A percentile compares a stretch with the other conserved stretches of the same genome.
Evolutionary conservation across 2,329 filamentous ascomycete species (phyloP).

Genomic region (Cytospora mali): DNA sequence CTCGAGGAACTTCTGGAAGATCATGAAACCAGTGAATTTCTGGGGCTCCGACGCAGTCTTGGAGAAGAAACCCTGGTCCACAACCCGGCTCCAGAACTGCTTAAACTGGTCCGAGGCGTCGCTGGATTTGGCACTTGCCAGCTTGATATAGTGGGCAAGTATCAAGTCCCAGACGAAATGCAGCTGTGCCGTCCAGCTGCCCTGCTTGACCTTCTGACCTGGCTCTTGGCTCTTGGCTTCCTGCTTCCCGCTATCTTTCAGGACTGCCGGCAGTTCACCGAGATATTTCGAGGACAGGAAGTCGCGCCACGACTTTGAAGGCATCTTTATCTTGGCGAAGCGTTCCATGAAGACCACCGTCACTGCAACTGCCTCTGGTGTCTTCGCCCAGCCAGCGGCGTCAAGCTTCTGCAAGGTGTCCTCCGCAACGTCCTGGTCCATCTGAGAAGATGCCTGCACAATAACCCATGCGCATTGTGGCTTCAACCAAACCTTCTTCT

Average conservation of each 20-base stretch:
- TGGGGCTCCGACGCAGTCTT: constrained; percentile 81
- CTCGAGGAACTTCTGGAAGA: constrained; percentile 76
- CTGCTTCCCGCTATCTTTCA: constrained; percentile 72
- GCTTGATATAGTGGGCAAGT: constrained; percentile 55
- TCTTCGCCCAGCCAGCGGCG: constrained; percentile 70
- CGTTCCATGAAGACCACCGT: constrained; percentile 73
- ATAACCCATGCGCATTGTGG: constrained; percentile 86
- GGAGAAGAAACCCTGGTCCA: constrained; percentile 87
- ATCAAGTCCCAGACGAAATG: constrained; percentile 89
- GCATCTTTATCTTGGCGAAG: constrained; percentile 67
- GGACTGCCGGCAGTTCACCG: constrained; percentile 69
- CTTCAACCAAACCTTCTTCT: constrained; percentile 85
- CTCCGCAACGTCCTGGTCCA: constrained; percentile 60
- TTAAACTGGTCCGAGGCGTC: constrained; percentile 57
- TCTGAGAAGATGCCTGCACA: constrained; percentile 69
- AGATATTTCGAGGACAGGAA: constrained; percentile 73
- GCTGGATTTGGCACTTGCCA: constrained; percentile 36
- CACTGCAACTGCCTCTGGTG: constrained; percentile 85
- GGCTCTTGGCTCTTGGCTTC: constrained; percentile 47
- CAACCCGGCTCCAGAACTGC: constrained; percentile 82
- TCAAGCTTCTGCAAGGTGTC: constrained; percentile 64
- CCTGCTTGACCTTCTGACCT: constrained; percentile 53
- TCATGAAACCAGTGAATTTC: constrained; percentile 88
- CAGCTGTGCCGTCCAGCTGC: constrained; percentile 77
- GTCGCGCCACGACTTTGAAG: constrained; percentile 75